A percentile compares a stretch with the other conserved stretches of the same genome.
These are phyloP conservation scores for Dryas octopetala DNA, from an alignment of 306 rosid species.

Conservation along the genomic window DNA sequence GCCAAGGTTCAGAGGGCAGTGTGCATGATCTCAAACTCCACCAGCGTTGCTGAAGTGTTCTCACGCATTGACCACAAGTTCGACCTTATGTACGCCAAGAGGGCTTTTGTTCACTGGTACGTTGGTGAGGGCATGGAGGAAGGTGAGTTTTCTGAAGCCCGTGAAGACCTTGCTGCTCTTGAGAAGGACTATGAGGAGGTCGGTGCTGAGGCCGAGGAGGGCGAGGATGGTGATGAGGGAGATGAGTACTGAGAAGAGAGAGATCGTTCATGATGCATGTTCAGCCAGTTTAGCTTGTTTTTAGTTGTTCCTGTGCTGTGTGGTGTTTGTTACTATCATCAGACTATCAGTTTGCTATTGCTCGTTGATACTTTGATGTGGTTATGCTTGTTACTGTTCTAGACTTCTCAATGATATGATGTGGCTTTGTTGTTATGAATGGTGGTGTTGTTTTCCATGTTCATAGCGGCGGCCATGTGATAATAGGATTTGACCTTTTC, in stretches of 20 bases:
- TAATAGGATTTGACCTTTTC: no score
- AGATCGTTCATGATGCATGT: not conserved
- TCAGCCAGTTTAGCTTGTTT: not conserved
- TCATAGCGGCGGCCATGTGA: no score
- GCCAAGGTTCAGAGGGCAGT: conserved; percentile 85
- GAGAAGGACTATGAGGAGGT: conserved; percentile 86
- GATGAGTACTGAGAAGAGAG: conserved; percentile 48
- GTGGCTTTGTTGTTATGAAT: conserved; percentile 6
- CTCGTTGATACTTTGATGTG: conserved; percentile 4
- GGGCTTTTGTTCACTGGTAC: conserved; percentile 88
- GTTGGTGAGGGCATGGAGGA: conserved; percentile 92
- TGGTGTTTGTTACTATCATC: not conserved
- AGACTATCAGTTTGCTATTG: not conserved
- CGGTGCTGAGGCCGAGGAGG: conserved; percentile 67
- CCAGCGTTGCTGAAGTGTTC: conserved; percentile 82
- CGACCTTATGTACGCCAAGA: conserved; percentile 81
- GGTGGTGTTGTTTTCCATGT: no score
- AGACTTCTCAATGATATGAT: conserved; percentile 24
- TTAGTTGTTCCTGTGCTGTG: conserved; percentile 8
- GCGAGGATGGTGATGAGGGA: conserved; percentile 65
- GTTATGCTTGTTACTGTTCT: conserved; percentile 13
- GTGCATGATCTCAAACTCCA: conserved; percentile 85
- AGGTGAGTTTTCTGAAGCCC: conserved; percentile 85
- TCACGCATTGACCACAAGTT: conserved; percentile 79
- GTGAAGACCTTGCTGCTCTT: conserved; percentile 79